phyloP scores from a whole-genome alignment of 2,329 filamentous ascomycete genomes.

The Beauveria rudraprayagi region DNA sequence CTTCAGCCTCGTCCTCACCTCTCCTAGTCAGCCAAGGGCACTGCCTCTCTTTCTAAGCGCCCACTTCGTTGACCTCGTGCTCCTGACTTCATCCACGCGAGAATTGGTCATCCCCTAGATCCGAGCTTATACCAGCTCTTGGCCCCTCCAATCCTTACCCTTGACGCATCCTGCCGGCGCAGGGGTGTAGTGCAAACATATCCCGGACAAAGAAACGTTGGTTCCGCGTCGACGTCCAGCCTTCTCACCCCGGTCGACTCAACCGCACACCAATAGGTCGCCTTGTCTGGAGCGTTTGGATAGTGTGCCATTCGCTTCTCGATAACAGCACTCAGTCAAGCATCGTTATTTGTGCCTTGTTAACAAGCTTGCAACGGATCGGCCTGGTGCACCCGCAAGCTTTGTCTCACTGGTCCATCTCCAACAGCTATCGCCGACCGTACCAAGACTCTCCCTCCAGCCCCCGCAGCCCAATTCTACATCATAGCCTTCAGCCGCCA shows the following conservation, averaged over 20 bases:
- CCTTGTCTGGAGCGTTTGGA: not conserved
- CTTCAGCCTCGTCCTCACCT: not conserved
- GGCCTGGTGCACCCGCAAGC: not conserved
- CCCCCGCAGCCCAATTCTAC: constrained; percentile 1
- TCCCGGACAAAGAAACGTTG: constrained; percentile 7
- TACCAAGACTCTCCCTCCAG: not conserved
- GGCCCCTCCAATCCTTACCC: constrained; percentile 7
- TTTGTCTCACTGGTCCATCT: not conserved
- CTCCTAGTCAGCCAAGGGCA: not conserved
- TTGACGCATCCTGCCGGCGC: not conserved
- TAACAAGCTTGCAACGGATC: not conserved
- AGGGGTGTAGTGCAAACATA: constrained; percentile 10
- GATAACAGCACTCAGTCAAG: not conserved
- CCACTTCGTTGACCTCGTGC: constrained; percentile 5
- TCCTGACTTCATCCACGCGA: not conserved
- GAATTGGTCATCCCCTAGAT: not conserved
- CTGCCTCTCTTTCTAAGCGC: constrained; percentile 1
- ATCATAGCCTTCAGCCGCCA: not conserved
- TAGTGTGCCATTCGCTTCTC: constrained; percentile 1
- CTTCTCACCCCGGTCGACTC: constrained; percentile 4
- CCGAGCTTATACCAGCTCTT: constrained; percentile 5
- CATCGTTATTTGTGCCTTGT: not conserved
- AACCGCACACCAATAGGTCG: constrained; percentile 2
- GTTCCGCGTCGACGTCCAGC: constrained; percentile 3
- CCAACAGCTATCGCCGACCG: not conserved